Evolutionary conservation across 2,329 filamentous ascomycete genomes (phyloP).

Genomic region (Exophiala aquamarina): DNA sequence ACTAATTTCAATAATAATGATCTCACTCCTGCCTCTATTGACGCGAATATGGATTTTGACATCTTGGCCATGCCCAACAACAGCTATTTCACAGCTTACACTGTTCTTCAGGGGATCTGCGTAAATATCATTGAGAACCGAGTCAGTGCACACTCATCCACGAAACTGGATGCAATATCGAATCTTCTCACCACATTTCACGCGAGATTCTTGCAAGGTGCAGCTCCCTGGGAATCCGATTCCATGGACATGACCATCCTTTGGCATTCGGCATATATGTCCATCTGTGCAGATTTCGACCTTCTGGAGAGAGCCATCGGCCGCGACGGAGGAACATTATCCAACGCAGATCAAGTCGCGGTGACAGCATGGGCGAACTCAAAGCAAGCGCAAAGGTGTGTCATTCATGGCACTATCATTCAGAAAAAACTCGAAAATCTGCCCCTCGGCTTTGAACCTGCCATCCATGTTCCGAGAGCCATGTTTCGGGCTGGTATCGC

Average conservation of each 20-base stretch:
- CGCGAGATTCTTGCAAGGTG: slow-evolving; percentile 27
- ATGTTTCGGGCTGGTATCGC: slow-evolving; percentile 27
- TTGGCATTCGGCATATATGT: slow-evolving; percentile 34
- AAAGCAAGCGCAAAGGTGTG: slow-evolving; percentile 24
- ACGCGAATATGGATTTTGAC: slow-evolving; percentile 19
- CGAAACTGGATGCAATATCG: slow-evolving; percentile 17
- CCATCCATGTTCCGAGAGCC: slow-evolving; percentile 30
- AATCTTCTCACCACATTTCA: slow-evolving; percentile 18
- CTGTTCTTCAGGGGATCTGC: slow-evolving; percentile 26
- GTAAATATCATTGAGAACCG: slow-evolving; percentile 27
- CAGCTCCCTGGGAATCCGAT: slow-evolving; percentile 18
- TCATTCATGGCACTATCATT: slow-evolving; percentile 27
- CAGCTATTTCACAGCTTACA: slow-evolving; percentile 25
- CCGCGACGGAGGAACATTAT: slow-evolving; percentile 28
- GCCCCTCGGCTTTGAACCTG: slow-evolving; percentile 25
- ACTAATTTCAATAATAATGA: slow-evolving; percentile 17
- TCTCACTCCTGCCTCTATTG: slow-evolving; percentile 15
- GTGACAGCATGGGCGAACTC: slow-evolving; percentile 30
- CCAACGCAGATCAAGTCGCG: slow-evolving; percentile 15
- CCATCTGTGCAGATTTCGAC: slow-evolving; percentile 31
- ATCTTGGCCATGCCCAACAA: slow-evolving; percentile 16
- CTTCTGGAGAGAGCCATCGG: slow-evolving; percentile 31
- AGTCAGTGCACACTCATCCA: slow-evolving; percentile 17
- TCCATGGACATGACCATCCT: slow-evolving; percentile 29
- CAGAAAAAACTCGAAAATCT: slow-evolving; percentile 27